Percentiles rank a stretch among this genome's conserved stretches.
Conservation (phyloP, 305 asterid species). For the Striga hermonthica region DNA sequence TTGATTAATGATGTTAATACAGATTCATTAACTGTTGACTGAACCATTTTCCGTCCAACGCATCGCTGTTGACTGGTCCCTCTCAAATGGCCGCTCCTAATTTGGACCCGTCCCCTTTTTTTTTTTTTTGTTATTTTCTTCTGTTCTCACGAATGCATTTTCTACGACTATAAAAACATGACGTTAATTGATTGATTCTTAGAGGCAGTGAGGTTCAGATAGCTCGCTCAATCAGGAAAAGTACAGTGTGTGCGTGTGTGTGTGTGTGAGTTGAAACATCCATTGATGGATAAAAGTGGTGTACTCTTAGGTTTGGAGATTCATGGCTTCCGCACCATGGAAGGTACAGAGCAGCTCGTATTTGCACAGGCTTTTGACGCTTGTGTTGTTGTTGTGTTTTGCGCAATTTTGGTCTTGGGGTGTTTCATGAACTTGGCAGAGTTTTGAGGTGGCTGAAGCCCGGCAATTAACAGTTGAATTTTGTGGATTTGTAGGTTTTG, state of each 20-base stretch:
- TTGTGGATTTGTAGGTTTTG: constrained; percentile 23
- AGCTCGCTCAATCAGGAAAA: background rate
- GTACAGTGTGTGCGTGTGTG: background rate
- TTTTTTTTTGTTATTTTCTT: background rate
- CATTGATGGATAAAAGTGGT: constrained; percentile 41
- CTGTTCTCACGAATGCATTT: constrained; percentile 12
- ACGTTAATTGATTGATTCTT: constrained; percentile 11
- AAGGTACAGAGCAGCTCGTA: constrained; percentile 36
- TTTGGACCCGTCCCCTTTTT: background rate
- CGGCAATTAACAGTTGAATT: constrained; percentile 6
- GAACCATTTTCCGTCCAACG: background rate
- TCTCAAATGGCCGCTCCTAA: constrained; percentile 23
- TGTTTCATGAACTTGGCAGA: constrained; percentile 5
- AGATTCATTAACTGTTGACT: background rate
- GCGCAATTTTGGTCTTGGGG: constrained; percentile 15
- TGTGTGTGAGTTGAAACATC: constrained; percentile 29
- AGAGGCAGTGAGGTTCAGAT: background rate
- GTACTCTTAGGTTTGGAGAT: constrained; percentile 49
- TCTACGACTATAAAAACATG: background rate
- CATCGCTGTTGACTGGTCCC: constrained; percentile 25
- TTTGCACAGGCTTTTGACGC: constrained; percentile 8
- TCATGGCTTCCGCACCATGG: constrained; percentile 61
- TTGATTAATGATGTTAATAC: too few species aligned
- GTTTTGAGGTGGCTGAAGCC: constrained; percentile 1
- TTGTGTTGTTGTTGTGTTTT: constrained; percentile 12